These are phyloP conservation scores for Huntiella moniliformis DNA, from an alignment of 2,329 filamentous ascomycete genomes.

Conservation along the genomic window DNA sequence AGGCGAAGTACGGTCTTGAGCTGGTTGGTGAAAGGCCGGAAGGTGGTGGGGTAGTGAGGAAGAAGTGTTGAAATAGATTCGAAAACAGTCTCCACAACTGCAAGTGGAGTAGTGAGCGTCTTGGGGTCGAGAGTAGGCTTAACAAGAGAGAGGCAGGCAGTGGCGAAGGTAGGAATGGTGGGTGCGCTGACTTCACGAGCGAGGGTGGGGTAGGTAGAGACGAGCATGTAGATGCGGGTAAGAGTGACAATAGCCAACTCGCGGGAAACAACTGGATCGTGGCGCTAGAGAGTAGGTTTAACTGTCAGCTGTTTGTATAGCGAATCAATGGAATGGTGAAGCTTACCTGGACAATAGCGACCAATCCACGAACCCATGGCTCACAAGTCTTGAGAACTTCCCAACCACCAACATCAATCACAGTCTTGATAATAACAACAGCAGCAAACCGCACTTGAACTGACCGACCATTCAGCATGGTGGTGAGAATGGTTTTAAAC, in stretches of 20 bases:
- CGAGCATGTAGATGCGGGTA: slow-evolving; percentile 65
- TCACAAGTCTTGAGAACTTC: slow-evolving; percentile 56
- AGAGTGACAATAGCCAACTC: slow-evolving; percentile 59
- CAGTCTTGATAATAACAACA: slow-evolving; percentile 59
- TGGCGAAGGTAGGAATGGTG: slow-evolving; percentile 55
- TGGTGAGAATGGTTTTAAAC: slow-evolving; percentile 58
- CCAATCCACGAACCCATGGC: slow-evolving; percentile 58
- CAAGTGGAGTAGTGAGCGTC: slow-evolving; percentile 21
- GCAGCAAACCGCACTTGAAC: slow-evolving; percentile 60
- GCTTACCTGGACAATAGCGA: slow-evolving; percentile 53
- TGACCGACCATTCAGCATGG: slow-evolving; percentile 59
- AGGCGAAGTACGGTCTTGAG: slow-evolving; percentile 40
- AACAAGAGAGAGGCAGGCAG: slow-evolving; percentile 50
- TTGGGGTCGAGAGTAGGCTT: slow-evolving; percentile 24
- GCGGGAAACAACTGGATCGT: slow-evolving; percentile 56
- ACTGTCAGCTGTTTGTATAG: neutral
- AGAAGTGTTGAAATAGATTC: slow-evolving; percentile 54
- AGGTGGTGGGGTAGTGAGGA: slow-evolving; percentile 64
- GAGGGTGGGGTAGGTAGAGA: slow-evolving; percentile 66
- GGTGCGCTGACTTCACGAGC: slow-evolving; percentile 78
- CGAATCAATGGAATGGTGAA: slow-evolving; percentile 11
- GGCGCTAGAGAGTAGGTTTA: slow-evolving; percentile 36
- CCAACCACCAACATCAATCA: slow-evolving; percentile 69
- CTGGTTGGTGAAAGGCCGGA: slow-evolving; percentile 56
- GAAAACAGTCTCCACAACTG: slow-evolving; percentile 47